Base-by-base conservation (phyloP, 2,329 filamentous ascomycete genomes). In the Parastagonospora nodorum region DNA sequence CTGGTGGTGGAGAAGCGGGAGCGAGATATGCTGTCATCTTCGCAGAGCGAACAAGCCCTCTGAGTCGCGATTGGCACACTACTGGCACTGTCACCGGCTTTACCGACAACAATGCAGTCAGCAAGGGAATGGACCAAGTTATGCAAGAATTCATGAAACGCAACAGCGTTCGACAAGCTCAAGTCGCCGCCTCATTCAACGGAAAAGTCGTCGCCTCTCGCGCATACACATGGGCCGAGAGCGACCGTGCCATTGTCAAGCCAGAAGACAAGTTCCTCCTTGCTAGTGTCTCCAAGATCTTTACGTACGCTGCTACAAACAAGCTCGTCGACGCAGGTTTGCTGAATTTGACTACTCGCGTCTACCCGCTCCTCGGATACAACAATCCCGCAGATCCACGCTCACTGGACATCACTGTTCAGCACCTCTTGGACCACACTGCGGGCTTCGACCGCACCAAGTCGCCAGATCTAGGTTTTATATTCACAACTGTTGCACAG, bases 141-240 rank as follows among this genome's bases (percentile, higher is more conserved):
- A 58, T 65, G 48, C 44, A 51, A n/a, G 36, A 38, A 3, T 66
- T 62, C 46, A 66, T 66, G 60, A 47, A 50, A 28, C 38, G 28
- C 4, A 57, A 46, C 44, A 55, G 60, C 30, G 53, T 66, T 16
- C 53, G 61, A 11, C 63, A 66, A 50, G 60, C 60, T 2, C 63
- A 66, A 48, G 51, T 66, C 27, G 53, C 63, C 24, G 51, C 57
- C 24, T 55, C 57, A 1, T 15, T 48, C 31, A 58, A 66, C 19
- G 60, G 63, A n/a, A 58, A 44, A 9, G 19, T 60, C 14, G 14
- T 64, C 12, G 54, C 53, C 8, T 52, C 59, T 8, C 60, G 56
- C 11, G 57, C 53, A 7, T 66, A 50, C 49, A 66, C 61, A 28
- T 60, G 57, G 55, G 57, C 60, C 10, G 63, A 66, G 52, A 53